Percentiles rank a stretch among this genome's conserved stretches.
Evolutionary conservation across 225 moss, liverwort and hornwort species (phyloP).

Genomic region (Anthoceros angustus): DNA sequence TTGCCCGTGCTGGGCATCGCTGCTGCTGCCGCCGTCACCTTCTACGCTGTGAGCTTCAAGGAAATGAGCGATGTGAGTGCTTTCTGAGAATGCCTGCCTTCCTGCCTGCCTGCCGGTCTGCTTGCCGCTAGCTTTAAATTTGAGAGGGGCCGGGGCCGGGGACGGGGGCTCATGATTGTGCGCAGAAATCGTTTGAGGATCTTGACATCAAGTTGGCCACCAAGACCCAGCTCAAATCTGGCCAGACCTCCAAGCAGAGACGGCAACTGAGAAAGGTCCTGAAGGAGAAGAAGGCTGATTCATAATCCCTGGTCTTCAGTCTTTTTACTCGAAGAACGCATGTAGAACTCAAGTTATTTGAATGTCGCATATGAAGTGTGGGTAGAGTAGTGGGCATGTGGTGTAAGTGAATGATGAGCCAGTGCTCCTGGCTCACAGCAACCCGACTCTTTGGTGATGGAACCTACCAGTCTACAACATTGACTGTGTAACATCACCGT

Average conservation of each 20-base stretch:
- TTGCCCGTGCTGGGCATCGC: constrained; percentile 72
- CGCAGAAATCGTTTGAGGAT: constrained; percentile 62
- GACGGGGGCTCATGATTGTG: neutral
- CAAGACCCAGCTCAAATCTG: constrained; percentile 39
- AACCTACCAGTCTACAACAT: too few species aligned
- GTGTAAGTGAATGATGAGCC: too few species aligned
- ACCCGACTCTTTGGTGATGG: too few species aligned
- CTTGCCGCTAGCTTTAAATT: neutral
- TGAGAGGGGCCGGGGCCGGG: neutral
- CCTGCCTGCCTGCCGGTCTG: neutral
- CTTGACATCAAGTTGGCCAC: constrained; percentile 27
- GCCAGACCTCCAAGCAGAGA: constrained; percentile 48
- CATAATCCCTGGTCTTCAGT: neutral
- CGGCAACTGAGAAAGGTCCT: constrained; percentile 34
- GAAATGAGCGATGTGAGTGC: constrained; percentile 57
- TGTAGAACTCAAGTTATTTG: too few species aligned
- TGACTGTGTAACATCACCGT: too few species aligned
- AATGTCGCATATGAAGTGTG: too few species aligned
- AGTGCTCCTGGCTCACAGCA: too few species aligned
- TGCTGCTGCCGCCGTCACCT: constrained; percentile 82
- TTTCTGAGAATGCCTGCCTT: neutral
- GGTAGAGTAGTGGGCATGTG: too few species aligned
- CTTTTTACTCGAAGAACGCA: too few species aligned
- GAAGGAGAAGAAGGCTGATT: constrained; percentile 14
- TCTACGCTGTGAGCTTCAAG: constrained; percentile 79